Conservation (phyloP, 2,329 filamentous ascomycete species). For the Fusarium tupiense region DNA sequence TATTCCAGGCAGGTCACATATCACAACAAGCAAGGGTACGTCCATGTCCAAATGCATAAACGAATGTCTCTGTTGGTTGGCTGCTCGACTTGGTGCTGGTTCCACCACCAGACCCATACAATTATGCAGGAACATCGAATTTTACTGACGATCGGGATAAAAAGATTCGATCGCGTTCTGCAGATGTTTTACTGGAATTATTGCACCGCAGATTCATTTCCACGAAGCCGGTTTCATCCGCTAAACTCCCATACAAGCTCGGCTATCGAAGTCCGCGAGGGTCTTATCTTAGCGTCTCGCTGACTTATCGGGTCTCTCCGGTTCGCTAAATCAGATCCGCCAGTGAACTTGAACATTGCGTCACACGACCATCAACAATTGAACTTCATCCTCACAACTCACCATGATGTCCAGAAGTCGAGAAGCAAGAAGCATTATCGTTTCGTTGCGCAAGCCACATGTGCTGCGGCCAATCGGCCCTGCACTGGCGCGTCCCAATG, state of each 20-base stretch:
- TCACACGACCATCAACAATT: constrained; percentile 9
- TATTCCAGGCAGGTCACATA: too few relatives aligned
- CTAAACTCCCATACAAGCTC: not conserved
- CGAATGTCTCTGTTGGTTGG: not conserved
- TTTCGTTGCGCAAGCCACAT: constrained; percentile 3
- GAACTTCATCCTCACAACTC: not conserved
- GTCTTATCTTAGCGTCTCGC: not conserved
- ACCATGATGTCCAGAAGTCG: constrained; percentile 20
- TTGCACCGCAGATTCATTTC: not conserved
- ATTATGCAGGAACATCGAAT: not conserved
- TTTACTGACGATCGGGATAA: too few relatives aligned
- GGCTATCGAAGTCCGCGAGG: not conserved
- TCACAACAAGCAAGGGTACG: not conserved
- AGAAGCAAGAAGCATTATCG: not conserved
- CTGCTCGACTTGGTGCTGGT: not conserved
- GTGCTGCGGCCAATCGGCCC: not conserved
- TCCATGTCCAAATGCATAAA: not conserved
- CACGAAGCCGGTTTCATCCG: constrained; percentile 12
- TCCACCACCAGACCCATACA: not conserved
- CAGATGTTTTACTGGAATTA: not conserved
- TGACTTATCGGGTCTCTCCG: constrained; percentile 1
- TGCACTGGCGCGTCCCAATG: not conserved
- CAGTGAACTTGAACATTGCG: constrained; percentile 8
- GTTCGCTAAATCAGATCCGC: not conserved
- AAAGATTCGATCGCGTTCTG: not conserved